Evolutionary conservation across 305 asterid genomes (phyloP).

Genomic region (Plantago coronopus): DNA sequence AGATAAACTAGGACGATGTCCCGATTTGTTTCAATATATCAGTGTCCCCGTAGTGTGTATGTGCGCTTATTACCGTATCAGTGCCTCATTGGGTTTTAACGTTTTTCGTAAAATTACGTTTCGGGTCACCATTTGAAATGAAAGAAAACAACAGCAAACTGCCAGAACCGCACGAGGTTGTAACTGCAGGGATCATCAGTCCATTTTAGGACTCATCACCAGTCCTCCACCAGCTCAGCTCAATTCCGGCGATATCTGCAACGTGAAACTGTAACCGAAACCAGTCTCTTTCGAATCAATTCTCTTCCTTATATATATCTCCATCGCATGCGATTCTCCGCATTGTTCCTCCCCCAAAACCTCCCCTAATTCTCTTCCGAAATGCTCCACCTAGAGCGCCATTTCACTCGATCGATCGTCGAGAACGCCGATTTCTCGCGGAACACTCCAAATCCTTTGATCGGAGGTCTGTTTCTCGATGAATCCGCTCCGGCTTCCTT

Average conservation of each 20-base stretch:
- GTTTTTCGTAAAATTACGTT: no score
- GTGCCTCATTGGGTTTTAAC: no score
- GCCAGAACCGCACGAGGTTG: no score
- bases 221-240: no score
- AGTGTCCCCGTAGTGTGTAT: no score
- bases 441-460: conserved; percentile 24
- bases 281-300: conserved; percentile 6
- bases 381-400: conserved; percentile 55
- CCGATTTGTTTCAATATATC: no score
- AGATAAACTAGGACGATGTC: no score
- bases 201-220: background rate
- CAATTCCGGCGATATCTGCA: conserved; percentile 49
- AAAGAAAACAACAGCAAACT: no score
- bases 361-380: conserved; percentile 8
- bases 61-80: no score
- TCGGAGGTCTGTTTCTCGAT: conserved; percentile 72
- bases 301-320: background rate
- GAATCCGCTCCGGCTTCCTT: conserved; percentile 56
- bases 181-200: conserved; percentile 1
- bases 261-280: no score
- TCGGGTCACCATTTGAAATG: no score
- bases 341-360: background rate
- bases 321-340: no score
- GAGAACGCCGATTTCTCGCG: conserved; percentile 28
- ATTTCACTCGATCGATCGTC: conserved; percentile 33